Evolutionary conservation across 768 basidiomycete species (phyloP), one percentile per base, ranked within the genome.

Genomic region (Mrakia blollopis): DNA sequence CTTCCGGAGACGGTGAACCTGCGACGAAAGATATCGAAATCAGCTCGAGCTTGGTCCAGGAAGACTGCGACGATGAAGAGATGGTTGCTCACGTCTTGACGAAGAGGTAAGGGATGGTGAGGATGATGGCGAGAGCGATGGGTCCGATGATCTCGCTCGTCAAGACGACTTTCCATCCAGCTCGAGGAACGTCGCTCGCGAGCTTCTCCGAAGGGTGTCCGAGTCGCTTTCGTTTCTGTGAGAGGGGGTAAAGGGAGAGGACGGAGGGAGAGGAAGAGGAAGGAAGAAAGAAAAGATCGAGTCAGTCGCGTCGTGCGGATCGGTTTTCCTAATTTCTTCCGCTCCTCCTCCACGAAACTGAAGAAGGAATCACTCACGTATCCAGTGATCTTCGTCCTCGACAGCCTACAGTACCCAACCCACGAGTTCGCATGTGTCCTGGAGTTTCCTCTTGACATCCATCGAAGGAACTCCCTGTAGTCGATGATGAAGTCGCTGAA

Each of bases 371-470:
- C 5, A 50, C 92, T 93, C 88, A 98, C 98, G 89, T 94, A 99
- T n/a, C 97, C 97, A 25, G 97, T 99, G 82, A 99, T 96, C 89
- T 93, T 91, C 25, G 97, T 99, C 72, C 97, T 88, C n/a, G 94
- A 94, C 65, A 99, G 86, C 73, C 97, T 92, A 83, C 97, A 99
- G 84, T 98, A 99, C 0, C 97, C 96, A 80, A 98, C 96, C 97
- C 97, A 99, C 7, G 96, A 97, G 84, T 98, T 99, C 81, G 89
- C 92, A 84, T 99, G 97, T 30, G 94, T 93, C 44, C 94, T 88
- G 54, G 97, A 98, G 86, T 99, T 99, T 73, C 97, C 97, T 72
- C 97, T 89, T 47, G 91, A 95, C 95, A 99, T 98, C 97, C 97
- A 99, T 79, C 97, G 89, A 79, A 99, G 85, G 86, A 94, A 98